Evolutionary conservation across 805 yeast genomes (phyloP).

Genomic region (Hemisphaericaspora nanyangensis): DNA sequence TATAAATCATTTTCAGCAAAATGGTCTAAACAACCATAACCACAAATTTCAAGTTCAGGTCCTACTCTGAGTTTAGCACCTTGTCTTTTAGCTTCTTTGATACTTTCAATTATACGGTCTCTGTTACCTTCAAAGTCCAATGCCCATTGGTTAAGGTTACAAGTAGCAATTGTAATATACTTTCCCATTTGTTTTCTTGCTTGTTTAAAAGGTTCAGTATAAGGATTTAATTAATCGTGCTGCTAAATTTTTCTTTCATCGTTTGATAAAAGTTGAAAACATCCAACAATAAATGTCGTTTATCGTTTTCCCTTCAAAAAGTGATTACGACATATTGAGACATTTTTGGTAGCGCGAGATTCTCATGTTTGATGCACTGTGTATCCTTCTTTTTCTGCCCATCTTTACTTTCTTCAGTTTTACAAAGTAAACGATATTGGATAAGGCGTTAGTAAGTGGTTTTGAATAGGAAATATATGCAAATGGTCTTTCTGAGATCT

Average conservation of each 20-base stretch:
- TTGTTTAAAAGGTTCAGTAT: too few relatives aligned
- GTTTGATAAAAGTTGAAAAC: too few relatives aligned
- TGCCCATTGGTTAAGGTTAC: conserved; percentile 98
- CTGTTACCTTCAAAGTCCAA: conserved; percentile 96
- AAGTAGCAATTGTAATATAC: conserved; percentile 83
- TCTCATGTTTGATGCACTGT: too few relatives aligned
- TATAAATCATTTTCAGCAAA: conserved; percentile 86
- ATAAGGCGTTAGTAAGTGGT: too few relatives aligned
- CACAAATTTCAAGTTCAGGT: conserved; percentile 92
- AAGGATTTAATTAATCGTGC: too few relatives aligned
- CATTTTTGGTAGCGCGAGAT: too few relatives aligned
- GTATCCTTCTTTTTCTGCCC: too few relatives aligned
- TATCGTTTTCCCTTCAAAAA: not conserved
- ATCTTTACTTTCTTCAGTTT: too few relatives aligned
- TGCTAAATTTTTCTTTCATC: too few relatives aligned
- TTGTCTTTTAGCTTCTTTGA: conserved; percentile 64
- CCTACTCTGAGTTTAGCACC: conserved; percentile 90
- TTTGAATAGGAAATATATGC: too few relatives aligned
- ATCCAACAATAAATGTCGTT: not conserved
- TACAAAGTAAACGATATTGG: too few relatives aligned
- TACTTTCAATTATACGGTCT: conserved; percentile 82
- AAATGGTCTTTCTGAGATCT: too few relatives aligned
- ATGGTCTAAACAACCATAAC: conserved; percentile 94
- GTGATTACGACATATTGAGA: not conserved
- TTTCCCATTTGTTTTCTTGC: conserved; percentile 62